These are phyloP conservation scores for Plantago lanceolata DNA, from an alignment of 305 asterid species.

Conservation along the genomic window DNA sequence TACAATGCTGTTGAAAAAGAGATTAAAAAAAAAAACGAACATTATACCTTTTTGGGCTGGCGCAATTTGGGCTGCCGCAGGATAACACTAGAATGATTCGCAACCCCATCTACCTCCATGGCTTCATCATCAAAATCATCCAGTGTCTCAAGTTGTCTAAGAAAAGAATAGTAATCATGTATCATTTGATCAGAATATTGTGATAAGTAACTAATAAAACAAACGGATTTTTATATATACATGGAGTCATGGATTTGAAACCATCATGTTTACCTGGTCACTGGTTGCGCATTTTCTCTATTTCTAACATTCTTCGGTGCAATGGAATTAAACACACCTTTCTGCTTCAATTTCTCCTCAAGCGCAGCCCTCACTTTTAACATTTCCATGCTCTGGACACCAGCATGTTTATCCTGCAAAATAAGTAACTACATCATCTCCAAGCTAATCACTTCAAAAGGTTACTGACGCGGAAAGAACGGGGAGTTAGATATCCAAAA, in stretches of 20 bases:
- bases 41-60: slow-evolving; percentile 55
- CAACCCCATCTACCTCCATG: slow-evolving; percentile 40
- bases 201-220: slow-evolving; percentile 6
- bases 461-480: slow-evolving; percentile 1
- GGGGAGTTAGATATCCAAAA: slow-evolving; percentile 4
- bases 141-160: slow-evolving; percentile 72
- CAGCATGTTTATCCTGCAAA: slow-evolving; percentile 59
- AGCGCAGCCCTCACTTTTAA: slow-evolving; percentile 78
- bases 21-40: too few species aligned
- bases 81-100: slow-evolving; percentile 32
- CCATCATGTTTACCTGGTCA: slow-evolving; percentile 50
- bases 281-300: slow-evolving; percentile 39
- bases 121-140: slow-evolving; percentile 88
- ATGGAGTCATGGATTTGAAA: slow-evolving; percentile 12
- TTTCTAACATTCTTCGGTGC: slow-evolving; percentile 41
- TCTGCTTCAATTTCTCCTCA: slow-evolving; percentile 78
- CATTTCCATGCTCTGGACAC: slow-evolving; percentile 79
- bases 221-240: slow-evolving; percentile 1
- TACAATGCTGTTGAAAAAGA: too few species aligned
- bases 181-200: slow-evolving; percentile 23
- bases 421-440: slow-evolving; percentile 17
- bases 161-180: slow-evolving; percentile 18
- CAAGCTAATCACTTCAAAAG: slow-evolving; percentile 20
- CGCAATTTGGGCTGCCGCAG: slow-evolving; percentile 40
- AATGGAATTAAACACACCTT: slow-evolving; percentile 60